phyloP scores from a whole-genome alignment of 306 rosid species.

The Arachis hypogaea region DNA sequence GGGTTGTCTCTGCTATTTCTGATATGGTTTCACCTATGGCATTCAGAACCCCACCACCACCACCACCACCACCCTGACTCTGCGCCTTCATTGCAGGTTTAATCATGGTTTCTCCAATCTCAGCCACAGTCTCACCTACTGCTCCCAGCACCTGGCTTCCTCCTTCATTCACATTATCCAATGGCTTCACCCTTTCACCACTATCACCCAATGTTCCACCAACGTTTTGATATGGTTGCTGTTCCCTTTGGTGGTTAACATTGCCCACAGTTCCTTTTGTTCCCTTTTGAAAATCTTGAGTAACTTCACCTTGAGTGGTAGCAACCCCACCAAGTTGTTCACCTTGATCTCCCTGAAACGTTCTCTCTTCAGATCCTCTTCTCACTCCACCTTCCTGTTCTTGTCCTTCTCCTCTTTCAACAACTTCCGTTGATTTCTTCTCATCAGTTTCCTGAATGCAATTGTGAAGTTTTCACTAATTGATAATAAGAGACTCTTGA shows the following conservation, averaged over 20 bases:
- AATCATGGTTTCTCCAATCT: constrained; percentile 40
- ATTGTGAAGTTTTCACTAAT: not conserved
- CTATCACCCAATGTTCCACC: constrained; percentile 14
- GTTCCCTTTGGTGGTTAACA: not conserved
- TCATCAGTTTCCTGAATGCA: constrained; percentile 21
- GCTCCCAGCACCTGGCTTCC: constrained; percentile 42
- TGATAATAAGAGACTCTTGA: not conserved
- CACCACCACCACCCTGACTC: not conserved
- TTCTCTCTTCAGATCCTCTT: not conserved
- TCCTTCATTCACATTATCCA: constrained; percentile 28
- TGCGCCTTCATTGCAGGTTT: constrained; percentile 40
- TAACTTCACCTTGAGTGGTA: not conserved
- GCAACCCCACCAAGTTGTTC: not conserved
- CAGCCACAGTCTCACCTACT: constrained; percentile 44
- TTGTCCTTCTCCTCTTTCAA: constrained; percentile 20
- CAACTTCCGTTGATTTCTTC: constrained; percentile 14
- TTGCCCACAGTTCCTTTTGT: not conserved
- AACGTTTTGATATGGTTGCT: not conserved
- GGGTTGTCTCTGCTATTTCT: constrained; percentile 66
- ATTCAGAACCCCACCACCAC: constrained; percentile 45
- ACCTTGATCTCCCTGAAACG: constrained; percentile 1
- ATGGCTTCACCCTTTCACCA: constrained; percentile 37
- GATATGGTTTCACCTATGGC: constrained; percentile 67
- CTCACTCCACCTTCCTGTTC: not conserved
- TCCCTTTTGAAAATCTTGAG: not conserved